Conservation (phyloP, 2,329 filamentous ascomycete genomes). For the Aspergillus cejpii region DNA sequence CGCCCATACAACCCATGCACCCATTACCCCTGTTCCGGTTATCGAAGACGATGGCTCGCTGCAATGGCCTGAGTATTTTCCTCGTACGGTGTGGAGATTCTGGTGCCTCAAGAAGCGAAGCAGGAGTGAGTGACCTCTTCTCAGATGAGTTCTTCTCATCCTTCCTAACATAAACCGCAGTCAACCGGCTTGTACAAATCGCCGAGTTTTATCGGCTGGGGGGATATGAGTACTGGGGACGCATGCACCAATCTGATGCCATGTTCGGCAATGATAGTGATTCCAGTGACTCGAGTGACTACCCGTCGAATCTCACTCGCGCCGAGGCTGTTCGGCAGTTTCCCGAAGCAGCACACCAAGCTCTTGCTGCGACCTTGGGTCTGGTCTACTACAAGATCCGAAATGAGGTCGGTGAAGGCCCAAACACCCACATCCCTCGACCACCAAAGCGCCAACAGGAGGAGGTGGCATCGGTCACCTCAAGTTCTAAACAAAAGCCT, state of each 20-base stretch:
- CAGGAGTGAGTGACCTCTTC: constrained; percentile 28
- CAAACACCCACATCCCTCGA: constrained; percentile 23
- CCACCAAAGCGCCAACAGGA: constrained; percentile 34
- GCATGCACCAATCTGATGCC: constrained; percentile 28
- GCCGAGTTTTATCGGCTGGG: constrained; percentile 38
- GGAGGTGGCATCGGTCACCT: constrained; percentile 27
- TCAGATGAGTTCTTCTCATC: constrained; percentile 3
- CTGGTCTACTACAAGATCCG: constrained; percentile 40
- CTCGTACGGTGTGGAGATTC: constrained; percentile 37
- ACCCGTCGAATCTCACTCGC: constrained; percentile 30
- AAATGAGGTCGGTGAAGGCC: constrained; percentile 36
- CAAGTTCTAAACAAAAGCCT: constrained; percentile 30
- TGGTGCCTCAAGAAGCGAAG: constrained; percentile 40
- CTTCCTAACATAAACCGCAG: constrained; percentile 19
- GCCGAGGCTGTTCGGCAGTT: constrained; percentile 32
- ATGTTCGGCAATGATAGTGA: constrained; percentile 32
- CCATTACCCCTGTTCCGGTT: constrained; percentile 34
- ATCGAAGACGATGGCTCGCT: constrained; percentile 32
- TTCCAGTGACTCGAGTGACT: constrained; percentile 36
- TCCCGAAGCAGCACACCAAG: constrained; percentile 38
- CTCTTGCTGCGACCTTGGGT: constrained; percentile 35
- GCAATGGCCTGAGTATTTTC: constrained; percentile 35
- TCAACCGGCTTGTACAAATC: constrained; percentile 35
- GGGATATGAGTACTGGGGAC: constrained; percentile 36
- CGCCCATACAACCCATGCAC: constrained; percentile 33